Base-by-base conservation (phyloP, 768 basidiomycete genomes). In the Glaciozyma antarctica region DNA sequence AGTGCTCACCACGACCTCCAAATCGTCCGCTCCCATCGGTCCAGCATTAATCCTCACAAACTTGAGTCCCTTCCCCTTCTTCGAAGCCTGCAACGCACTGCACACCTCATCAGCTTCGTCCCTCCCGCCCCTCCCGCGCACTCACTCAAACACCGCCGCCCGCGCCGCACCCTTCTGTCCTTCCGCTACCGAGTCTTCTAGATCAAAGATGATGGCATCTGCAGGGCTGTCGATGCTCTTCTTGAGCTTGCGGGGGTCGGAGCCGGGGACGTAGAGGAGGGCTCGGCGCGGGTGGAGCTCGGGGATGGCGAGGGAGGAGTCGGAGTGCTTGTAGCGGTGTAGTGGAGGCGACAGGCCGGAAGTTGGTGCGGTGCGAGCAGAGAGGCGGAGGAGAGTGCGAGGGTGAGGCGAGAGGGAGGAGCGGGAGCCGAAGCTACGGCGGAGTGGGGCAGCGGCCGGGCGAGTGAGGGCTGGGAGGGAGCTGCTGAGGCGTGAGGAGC, bases 151-250 rank as follows among this genome's bases (percentile, higher is more conserved):
- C 47, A 69, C 61, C 1, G 22, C 19, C 10, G 9, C 13, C 22
- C 69, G 44, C 28, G 77, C 76, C 75, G 89, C 88, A 64, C 84
- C 83, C 32, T 78, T 76, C 38, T 75, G 71, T 7, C 79, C 78
- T 5, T 86, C 86, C 6, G 88, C 78, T 0, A 93, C 84, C 66
- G 87, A 87, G 75, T 94, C 91, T 75, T 93, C 91, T 17, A 94
- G 79, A 78, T 94, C 91, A 72, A 90, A 92, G 30, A 90, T 86
- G 44, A 91, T 79, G 51, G 86, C 81, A 66, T 94, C 91, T 2
- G 89, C 84, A 3, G 77, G 74, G 19, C 80, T 79, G 15, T 73
- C 75, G 53, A 88, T 79, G 0, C 88, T 88, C 74, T 91, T 93
- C 69, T 85, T 79, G 43, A 94, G 83, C 86, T 90, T 90, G 49